Evolutionary conservation across 1,284 basidiomycete genomes (phyloP), one percentile per base, ranked within the genome.

Genomic region (Leccinum huronense): DNA sequence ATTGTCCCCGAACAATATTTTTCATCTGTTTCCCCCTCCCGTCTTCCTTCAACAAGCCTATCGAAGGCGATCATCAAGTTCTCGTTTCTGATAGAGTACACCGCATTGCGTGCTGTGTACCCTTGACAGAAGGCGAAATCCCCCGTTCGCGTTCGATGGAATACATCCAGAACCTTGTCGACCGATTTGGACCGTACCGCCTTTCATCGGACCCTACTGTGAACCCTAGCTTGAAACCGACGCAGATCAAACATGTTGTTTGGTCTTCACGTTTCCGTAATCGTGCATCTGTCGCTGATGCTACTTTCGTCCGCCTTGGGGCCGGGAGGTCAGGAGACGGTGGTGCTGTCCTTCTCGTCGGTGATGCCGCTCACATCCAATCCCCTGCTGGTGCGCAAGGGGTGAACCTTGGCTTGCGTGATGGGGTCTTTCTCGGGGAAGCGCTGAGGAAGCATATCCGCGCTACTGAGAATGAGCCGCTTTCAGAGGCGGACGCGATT

Each of bases 301-400:
- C 57, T 2, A 1, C 23, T 14, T 51, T 51, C 8, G 13, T 27
- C 6, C 48, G 48, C 8, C 23, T 51, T 51, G 48, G 23, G 0
- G 11, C 23, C 6, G 11, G 48, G 23, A 5, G 5, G 2, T 27
- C 48, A 8, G 40, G 16, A 51, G 23, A 30, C 7, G 53, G 53
- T 1, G 53, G 16, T 8, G 53, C 9, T 7, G 2, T 55, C 14
- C 62, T 77, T 23, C 72, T 82, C 38, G 40, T 80, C 3, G 80
- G 81, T 1, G 81, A 82, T 61, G 80, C 81, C 2, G 80, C 79
- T 34, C 80, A 82, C 63, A 77, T 80, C 31, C 80, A 81, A 58
- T 76, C 79, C 1, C 81, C 81, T 3, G 75, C 72, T 3, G 81
- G 81, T n/a, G 80, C 78, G 2, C 80, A 81, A 66, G 81, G 81